Base-by-base conservation (phyloP, 352 stramenopile species). In the Phytopythium mirpurense region DNA sequence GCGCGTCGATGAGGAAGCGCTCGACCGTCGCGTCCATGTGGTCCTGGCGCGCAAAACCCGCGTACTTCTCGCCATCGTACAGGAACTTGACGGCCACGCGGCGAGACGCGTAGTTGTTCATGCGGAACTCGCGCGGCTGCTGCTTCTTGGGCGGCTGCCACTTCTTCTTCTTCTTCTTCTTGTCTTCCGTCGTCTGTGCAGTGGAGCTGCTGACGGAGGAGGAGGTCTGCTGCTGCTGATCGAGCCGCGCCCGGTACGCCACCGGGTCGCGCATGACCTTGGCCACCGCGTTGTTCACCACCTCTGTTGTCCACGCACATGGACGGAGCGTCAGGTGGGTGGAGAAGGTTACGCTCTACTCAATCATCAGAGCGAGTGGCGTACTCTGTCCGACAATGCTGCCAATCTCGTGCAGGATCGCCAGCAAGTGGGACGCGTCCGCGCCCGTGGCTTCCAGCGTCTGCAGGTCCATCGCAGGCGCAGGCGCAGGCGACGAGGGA, bases 11-110 rank as follows among this genome's bases (percentile, higher is more conserved):
- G 5, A 99, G 65, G 63, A 92, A 86, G 31, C 74, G 72, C 66
- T 99, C 96, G 27, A 99, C 82, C 0, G 93, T 98, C 48, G 98
- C 77, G 46, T 97, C 86, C 53, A 86, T 86, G 63, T 94, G 79
- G 36, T 93, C 84, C 51, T 96, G 87, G 5, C 83, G 77, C 37
- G 84, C 86, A 68, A 95, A 94, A n/a, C 88, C 88, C 14, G 82
- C 68, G 55, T 95, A 96, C 29, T 88, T 88, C 54, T 94, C 83
- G 32, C 88, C 86, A n/a, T 87, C 34, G 59, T 96, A 96, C 44
- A 92, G 47, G 42, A 96, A 90, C 68, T 93, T 91, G 57, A 96
- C 63, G 6, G 81, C 84, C 19, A 96, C 63, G 10, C 74, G 54
- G 46, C 86, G 83, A 43, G 78, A 68, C 27, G 58, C 64, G 62